phyloP scores from a whole-genome alignment of 2,329 filamentous ascomycete species.

The Xylaria hypoxylon region DNA sequence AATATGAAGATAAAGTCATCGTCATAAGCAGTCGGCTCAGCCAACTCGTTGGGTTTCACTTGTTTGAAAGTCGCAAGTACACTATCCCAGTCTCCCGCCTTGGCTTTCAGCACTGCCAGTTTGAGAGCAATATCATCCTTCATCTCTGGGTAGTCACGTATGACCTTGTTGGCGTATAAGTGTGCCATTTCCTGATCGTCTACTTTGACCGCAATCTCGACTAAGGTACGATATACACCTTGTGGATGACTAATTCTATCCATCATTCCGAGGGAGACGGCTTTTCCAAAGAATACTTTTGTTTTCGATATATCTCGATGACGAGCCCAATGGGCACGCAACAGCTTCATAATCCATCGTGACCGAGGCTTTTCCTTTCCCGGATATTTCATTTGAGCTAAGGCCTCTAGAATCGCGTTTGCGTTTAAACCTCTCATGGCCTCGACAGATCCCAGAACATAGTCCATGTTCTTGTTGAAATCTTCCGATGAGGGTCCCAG shows the following conservation, averaged over 20 bases:
- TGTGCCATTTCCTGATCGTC: conserved; percentile 50
- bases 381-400: conserved; percentile 45
- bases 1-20: conserved; percentile 55
- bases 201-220: conserved; percentile 56
- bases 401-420: conserved; percentile 47
- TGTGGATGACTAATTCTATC: conserved; percentile 46
- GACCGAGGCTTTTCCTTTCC: conserved; percentile 45
- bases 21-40: conserved; percentile 43
- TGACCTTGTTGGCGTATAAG: conserved; percentile 47
- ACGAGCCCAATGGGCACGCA: conserved; percentile 53
- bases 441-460: conserved; percentile 52
- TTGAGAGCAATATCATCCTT: conserved; percentile 51
- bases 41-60: conserved; percentile 36
- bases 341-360: conserved; percentile 54
- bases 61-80: conserved; percentile 52
- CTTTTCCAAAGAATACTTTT: conserved; percentile 47
- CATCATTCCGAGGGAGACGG: conserved; percentile 43
- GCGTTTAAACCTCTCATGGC: conserved; percentile 46
- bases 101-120: conserved; percentile 54
- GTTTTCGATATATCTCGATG: conserved; percentile 45
- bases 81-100: conserved; percentile 56
- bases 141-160: conserved; percentile 45
- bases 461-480: conserved; percentile 48
- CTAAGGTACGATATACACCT: conserved; percentile 54
- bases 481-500: conserved; percentile 36